Evolutionary conservation across 129 eudicot species (phyloP), one percentile per base, ranked within the genome.

Genomic region (Artemisia tridentata): DNA sequence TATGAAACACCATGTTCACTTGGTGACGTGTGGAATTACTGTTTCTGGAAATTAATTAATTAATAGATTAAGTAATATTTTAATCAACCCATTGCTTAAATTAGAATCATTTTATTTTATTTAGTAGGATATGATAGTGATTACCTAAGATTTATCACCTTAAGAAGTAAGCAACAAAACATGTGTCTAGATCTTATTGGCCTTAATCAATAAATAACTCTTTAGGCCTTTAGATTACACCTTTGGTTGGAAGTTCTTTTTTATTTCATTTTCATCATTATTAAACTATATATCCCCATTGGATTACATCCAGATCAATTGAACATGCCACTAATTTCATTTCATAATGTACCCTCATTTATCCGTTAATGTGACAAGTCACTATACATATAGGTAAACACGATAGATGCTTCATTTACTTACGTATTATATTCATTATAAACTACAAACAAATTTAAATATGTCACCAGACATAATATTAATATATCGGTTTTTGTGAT

Each of bases 11-110:
- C 67, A 66, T 45, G 67, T 78, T 78, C 69, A 43, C 58, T 63
- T 71, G 76, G 58, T 78, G 81, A 78, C 58, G 77, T 78, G 77
- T 63, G 59, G 51, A 77, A 66, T 63, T 77, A 57, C 21, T 64
- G 50, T 70, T 52, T 64, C 51, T 23, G 11, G 18, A 62, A 62
- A 70, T 69, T 25, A 70, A n/a, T 77, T 69, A 77, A 69, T n/a
- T 77, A 77, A 63, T 69, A 34, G 17, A 53, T 34, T 38, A 62
- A 69, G 18, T 78, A 63, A 54, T 78, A 70, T 18, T 70, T 25
- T 78, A 71, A 54, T 78, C 56, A 50, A 52, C 56, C 65, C 65
- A 63, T 78, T 63, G 71, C 57, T 76, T 60, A 60, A 47, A 54
- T 55, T 20, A 13, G 43, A 76, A 76, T 68, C 68, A 20, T 76